Conservation (phyloP, 2,329 filamentous ascomycete genomes). For the Colletotrichum shisoi region DNA sequence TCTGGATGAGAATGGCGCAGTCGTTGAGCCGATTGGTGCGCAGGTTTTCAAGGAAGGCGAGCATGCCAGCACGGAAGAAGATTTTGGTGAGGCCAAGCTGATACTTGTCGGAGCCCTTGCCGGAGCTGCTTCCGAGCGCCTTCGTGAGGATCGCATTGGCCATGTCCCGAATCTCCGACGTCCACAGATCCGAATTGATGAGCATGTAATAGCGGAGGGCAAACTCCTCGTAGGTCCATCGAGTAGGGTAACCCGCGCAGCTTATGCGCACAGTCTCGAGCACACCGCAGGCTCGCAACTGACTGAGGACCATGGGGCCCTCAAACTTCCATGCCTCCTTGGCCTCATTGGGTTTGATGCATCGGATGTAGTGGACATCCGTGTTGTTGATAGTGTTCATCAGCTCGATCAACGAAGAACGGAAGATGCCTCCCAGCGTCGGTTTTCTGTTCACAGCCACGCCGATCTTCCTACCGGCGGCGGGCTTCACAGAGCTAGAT, state of each 20-base stretch:
- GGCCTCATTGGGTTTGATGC: constrained; percentile 97
- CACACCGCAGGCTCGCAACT: constrained; percentile 97
- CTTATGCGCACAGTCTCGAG: constrained; percentile 97
- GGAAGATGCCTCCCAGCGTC: constrained; percentile 97
- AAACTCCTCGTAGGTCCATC: constrained; percentile 99
- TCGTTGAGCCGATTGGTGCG: constrained; percentile 89
- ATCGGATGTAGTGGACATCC: constrained; percentile 98
- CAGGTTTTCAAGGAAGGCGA: constrained; percentile 95
- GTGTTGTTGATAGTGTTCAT: constrained; percentile 98
- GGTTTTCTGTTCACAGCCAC: constrained; percentile 95
- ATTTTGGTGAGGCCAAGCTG: constrained; percentile 98
- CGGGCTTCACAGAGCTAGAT: constrained; percentile 78
- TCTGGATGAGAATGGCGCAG: constrained; percentile 97
- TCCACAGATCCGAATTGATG: constrained; percentile 88
- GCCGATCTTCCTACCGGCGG: constrained; percentile 83
- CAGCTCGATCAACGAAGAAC: constrained; percentile 95
- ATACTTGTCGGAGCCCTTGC: constrained; percentile 86
- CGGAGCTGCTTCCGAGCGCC: constrained; percentile 80
- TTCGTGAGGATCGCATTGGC: constrained; percentile 90
- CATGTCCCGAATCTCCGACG: constrained; percentile 91
- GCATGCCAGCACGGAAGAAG: constrained; percentile 99
- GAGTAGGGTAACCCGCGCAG: constrained; percentile 93
- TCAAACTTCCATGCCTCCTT: constrained; percentile 99
- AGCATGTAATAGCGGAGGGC: constrained; percentile 98
- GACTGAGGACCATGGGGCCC: constrained; percentile 97